These are phyloP conservation scores for Nymphaea thermarum DNA, from an alignment of 164 flowering plant genomes.

Conservation along the genomic window DNA sequence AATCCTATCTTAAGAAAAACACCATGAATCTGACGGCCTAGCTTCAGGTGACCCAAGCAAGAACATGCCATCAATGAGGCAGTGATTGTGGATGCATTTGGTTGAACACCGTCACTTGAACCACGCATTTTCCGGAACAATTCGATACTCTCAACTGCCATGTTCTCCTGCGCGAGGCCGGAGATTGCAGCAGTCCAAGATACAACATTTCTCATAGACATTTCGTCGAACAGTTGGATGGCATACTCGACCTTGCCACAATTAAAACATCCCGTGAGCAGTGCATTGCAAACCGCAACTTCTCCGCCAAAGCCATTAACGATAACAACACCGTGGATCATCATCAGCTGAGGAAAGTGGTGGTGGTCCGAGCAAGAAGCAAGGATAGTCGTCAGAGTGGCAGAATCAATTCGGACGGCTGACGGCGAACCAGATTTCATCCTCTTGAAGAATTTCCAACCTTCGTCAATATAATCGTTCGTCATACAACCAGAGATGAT, in stretches of 20 bases:
- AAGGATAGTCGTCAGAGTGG: conserved; percentile 59
- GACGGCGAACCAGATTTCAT: conserved; percentile 21
- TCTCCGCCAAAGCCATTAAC: conserved; percentile 41
- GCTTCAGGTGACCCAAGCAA: conserved; percentile 42
- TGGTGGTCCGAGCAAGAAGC: conserved; percentile 37
- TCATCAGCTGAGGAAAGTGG: conserved; percentile 15
- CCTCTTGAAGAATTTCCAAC: conserved; percentile 35
- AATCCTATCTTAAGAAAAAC: conserved; percentile 49
- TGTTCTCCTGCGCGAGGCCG: conserved; percentile 49
- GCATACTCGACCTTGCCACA: conserved; percentile 36
- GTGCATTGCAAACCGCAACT: conserved; percentile 64
- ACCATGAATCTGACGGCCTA: conserved; percentile 72
- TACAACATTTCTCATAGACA: conserved; percentile 58
- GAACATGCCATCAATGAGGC: conserved; percentile 47
- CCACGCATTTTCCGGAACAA: conserved; percentile 41
- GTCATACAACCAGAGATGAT: conserved; percentile 44
- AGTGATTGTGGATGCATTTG: conserved; percentile 46
- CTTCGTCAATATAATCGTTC: conserved; percentile 22
- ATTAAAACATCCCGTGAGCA: conserved; percentile 53
- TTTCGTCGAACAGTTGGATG: conserved; percentile 47
- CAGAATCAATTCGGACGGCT: conserved; percentile 33
- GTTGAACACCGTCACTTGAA: conserved; percentile 42
- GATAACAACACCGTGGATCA: conserved; percentile 54
- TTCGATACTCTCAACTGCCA: conserved; percentile 44
- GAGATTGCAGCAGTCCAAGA: conserved; percentile 85